phyloP scores from a whole-genome alignment of 257 asterid genomes.

The Mitragyna speciosa region DNA sequence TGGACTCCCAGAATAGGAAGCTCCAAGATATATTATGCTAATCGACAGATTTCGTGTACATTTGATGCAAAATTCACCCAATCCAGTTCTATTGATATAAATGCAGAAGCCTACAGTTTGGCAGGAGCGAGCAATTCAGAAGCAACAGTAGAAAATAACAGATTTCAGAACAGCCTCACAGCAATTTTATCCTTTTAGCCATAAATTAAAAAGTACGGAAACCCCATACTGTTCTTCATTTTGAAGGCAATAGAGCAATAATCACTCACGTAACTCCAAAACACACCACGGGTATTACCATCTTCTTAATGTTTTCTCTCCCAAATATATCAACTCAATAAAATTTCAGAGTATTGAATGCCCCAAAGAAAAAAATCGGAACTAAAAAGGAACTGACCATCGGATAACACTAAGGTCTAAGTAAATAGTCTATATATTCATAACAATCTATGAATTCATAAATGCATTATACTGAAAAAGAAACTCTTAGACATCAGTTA shows the following conservation, averaged over 20 bases:
- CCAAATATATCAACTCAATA: not conserved
- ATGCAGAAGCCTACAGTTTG: not conserved
- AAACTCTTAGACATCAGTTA: not conserved
- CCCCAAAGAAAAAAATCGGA: not conserved
- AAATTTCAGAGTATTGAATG: not conserved
- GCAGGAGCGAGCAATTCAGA: not conserved
- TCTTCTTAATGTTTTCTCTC: not conserved
- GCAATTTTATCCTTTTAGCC: no score
- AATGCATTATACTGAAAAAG: not conserved
- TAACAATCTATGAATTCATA: not conserved
- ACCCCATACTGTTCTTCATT: not conserved
- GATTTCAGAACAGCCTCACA: not conserved
- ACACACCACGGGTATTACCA: not conserved
- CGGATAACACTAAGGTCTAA: not conserved
- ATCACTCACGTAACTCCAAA: not conserved
- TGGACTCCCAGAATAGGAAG: not conserved
- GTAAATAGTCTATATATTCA: not conserved
- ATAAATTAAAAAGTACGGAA: not conserved
- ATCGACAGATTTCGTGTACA: not conserved
- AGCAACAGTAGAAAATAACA: not conserved
- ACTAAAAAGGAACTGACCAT: not conserved
- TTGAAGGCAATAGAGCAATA: not conserved
- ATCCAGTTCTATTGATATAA: not conserved
- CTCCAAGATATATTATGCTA: not conserved
- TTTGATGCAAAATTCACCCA: no score